These are phyloP conservation scores for Larix sibirica DNA, from an alignment of 83 land plant genomes.

Conservation along the genomic window DNA sequence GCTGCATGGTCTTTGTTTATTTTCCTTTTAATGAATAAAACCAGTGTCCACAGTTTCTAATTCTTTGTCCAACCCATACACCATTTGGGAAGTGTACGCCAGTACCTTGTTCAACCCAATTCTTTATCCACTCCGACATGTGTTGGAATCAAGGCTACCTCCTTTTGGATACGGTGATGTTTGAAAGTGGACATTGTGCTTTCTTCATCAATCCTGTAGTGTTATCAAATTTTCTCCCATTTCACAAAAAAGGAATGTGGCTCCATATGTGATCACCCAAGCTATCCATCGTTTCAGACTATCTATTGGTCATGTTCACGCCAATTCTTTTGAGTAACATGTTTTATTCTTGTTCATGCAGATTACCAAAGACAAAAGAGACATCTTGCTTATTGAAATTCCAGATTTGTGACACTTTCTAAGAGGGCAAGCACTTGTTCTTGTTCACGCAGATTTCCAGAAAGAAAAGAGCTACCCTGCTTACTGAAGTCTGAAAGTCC, in stretches of 20 bases:
- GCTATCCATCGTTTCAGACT: constrained; percentile 11
- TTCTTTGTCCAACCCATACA: not conserved
- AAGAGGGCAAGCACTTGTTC: constrained; percentile 17
- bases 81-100: not conserved
- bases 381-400: constrained; percentile 14
- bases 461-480: constrained; percentile 17
- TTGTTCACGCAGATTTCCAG: constrained; percentile 16
- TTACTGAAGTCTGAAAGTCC: constrained; percentile 13
- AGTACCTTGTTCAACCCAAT: not conserved
- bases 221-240: not conserved
- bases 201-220: not conserved
- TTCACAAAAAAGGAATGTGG: not conserved
- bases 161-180: not conserved
- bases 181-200: constrained; percentile 5
- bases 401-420: constrained; percentile 12
- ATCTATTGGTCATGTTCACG: constrained; percentile 10
- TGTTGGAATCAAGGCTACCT: not conserved
- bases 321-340: constrained; percentile 14
- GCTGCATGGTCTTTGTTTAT: not conserved
- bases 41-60: not conserved
- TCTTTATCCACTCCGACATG: not conserved
- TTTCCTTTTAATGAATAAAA: not conserved
- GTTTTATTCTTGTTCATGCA: constrained; percentile 18
- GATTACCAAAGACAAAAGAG: constrained; percentile 17
- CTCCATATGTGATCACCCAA: constrained; percentile 11